Base-by-base conservation (phyloP, 176 grass and related monocot species). In the Oryza glumipatula region DNA sequence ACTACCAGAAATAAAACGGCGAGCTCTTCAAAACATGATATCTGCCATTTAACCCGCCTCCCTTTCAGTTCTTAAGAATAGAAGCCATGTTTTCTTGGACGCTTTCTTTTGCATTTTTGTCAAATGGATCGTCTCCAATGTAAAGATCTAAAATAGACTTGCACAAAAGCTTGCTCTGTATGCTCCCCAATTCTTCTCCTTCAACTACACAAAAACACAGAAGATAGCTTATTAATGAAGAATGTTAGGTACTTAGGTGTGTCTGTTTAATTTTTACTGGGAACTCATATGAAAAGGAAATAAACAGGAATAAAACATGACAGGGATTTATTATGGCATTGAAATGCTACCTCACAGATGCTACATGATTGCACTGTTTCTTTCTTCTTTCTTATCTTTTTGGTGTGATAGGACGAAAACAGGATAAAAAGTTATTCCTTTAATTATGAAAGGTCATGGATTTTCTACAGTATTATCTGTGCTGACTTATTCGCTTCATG, bases 121-220 rank as follows among this genome's bases (percentile, higher is more conserved):
- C 96, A 10, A 98, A 94, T 61, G 96, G 89, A 52, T 98, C 91
- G 2, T 98, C 96, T 14, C 96, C 96, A 4, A 95, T 82, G 78
- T 98, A 95, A 67, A 98, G 96, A 92, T 98, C 96, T 60, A 98
- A 92, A 58, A 95, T 84, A 16, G 96, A 95, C 67, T 83, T 65
- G 72, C 96, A 98, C 70, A 95, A 74, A 69, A 95, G 93, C 73
- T 92, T 94, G 88, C 88, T 98, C 77, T 95, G 89, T 78, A 98
- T 92, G 76, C 85, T 67, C 35, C 93, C 93, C 64, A 95, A 56
- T 61, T 95, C 88, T 28, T 92, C 71, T 36, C 91, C 91, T 83
- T 82, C 78, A 83, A 98, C 96, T 98, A 63, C 16, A 80, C 14
- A 75, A 24, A 46, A 11, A 78, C 11, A 47, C 0, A 67, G 12